Conservation (phyloP, 2,329 filamentous ascomycete genomes). For the Neurospora sp. region DNA sequence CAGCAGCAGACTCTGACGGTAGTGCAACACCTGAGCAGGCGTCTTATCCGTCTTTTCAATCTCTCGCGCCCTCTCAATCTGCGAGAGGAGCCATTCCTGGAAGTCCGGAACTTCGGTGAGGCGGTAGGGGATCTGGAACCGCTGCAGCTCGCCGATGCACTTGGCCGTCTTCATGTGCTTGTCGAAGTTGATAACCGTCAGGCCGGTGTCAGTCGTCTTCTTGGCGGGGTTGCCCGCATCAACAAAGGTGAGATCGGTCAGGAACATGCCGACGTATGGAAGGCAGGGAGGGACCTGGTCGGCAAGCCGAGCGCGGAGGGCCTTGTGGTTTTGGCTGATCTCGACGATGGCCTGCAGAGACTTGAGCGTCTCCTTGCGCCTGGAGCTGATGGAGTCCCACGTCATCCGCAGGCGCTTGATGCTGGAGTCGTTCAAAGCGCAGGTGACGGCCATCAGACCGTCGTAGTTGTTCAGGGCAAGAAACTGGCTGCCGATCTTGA, state of each 20-base stretch:
- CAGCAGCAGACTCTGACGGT: conserved; percentile 74
- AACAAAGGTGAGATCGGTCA: conserved; percentile 92
- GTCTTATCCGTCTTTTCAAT: conserved; percentile 37
- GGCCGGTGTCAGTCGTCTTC: conserved; percentile 56
- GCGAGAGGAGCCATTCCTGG: conserved; percentile 83
- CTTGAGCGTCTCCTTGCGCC: conserved; percentile 72
- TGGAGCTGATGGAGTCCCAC: conserved; percentile 80
- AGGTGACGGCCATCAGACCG: conserved; percentile 92
- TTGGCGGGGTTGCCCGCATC: conserved; percentile 87
- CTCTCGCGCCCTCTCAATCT: conserved; percentile 68
- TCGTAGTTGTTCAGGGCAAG: conserved; percentile 93
- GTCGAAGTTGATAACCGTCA: conserved; percentile 92
- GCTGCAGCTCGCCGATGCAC: conserved; percentile 90
- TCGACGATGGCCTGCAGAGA: conserved; percentile 78
- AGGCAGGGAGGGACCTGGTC: conserved; percentile 85
- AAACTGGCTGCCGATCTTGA: conserved; percentile 83
- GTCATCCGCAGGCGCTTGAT: conserved; percentile 82
- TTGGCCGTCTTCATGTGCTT: conserved; percentile 92
- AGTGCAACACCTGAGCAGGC: conserved; percentile 51
- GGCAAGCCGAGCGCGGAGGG: conserved; percentile 72
- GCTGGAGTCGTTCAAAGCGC: conserved; percentile 83
- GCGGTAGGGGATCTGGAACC: conserved; percentile 89
- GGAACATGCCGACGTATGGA: conserved; percentile 90
- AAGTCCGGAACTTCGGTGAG: conserved; percentile 76
- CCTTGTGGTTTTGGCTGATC: conserved; percentile 81